Base-by-base conservation (phyloP, 768 basidiomycete species). In the Rubroboletus satanas region DNA sequence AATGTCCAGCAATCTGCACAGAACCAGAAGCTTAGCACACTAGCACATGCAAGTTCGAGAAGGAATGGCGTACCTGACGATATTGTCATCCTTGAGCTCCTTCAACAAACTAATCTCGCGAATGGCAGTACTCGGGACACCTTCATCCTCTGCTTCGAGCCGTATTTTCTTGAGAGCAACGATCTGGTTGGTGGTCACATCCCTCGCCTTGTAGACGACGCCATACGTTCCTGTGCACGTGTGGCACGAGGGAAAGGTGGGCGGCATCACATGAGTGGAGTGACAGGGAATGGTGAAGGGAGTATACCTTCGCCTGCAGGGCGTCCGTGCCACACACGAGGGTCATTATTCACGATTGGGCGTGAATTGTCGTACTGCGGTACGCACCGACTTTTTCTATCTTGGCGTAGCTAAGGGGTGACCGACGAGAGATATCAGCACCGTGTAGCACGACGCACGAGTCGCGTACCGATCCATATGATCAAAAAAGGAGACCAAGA, bases 161-260 rank as follows among this genome's bases (percentile, higher is more conserved):
- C 97, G 78, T 69, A 99, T 98, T 81, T 99, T 99, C 84, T 99
- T 99, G 61, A 98, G 78, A 23, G 97, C 97, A 48, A 99, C 97
- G 62, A 98, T 85, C 62, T 84, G 74, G 69, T 88, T 88, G 9
- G 82, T 88, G 44, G 74, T 79, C 58, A 83, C 74, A 69, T 98
- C 95, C 61, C 85, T 83, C 38, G 96, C 96, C 73, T 98, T 97
- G 81, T 98, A 98, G 21, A 98, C 96, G 49, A 98, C 96, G 53
- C 96, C 96, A 62, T 98, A 98, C 26, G 96, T 98, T 62, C 96
- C 96, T 98, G 67, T 49, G 39, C 52, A 57, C 28, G 49, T 48
- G 54, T 44, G 49, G 41, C 47, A 49, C n/a, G 35, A 36, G 26
- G n/a, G 35, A 28, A 5, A 28, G 35, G 47, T 21, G 21, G 33